These are phyloP conservation scores for Aciculosporium take DNA, from an alignment of 2,329 filamentous ascomycete genomes.

Conservation along the genomic window DNA sequence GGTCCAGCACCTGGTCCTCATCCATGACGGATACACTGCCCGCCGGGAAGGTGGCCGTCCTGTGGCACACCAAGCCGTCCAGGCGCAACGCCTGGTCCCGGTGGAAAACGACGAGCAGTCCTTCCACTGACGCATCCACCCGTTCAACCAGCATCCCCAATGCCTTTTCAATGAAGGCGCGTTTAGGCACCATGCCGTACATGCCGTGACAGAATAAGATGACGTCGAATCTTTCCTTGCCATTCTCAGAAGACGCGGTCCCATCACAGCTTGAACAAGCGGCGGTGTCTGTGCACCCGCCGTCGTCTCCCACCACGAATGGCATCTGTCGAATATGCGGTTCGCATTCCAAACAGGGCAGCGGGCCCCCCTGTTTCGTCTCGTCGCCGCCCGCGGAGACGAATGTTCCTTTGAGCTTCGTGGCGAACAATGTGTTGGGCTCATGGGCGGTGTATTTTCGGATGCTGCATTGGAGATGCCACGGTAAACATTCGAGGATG, in stretches of 20 bases:
- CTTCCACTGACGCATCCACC: slow-evolving; percentile 15
- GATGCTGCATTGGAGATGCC: slow-evolving; percentile 21
- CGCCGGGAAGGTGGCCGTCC: slow-evolving; percentile 30
- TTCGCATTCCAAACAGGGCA: background rate
- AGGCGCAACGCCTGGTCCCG: slow-evolving; percentile 29
- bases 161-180: slow-evolving; percentile 28
- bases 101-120: slow-evolving; percentile 41
- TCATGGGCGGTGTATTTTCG: background rate
- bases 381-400: no score
- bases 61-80: slow-evolving; percentile 32
- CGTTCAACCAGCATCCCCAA: slow-evolving; percentile 30
- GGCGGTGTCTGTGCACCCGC: slow-evolving; percentile 5
- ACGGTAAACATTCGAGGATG: slow-evolving; percentile 35
- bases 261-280: no score
- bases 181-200: slow-evolving; percentile 42
- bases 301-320: background rate
- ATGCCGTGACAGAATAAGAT: slow-evolving; percentile 51
- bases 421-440: background rate
- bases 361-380: background rate
- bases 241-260: no score
- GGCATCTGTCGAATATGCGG: background rate
- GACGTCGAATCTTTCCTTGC: slow-evolving; percentile 38
- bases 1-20: slow-evolving; percentile 29
- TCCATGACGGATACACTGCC: slow-evolving; percentile 29
- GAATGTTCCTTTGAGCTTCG: background rate